Conservation (phyloP, 2,329 filamentous ascomycete genomes). For the Colletotrichum melonis region DNA sequence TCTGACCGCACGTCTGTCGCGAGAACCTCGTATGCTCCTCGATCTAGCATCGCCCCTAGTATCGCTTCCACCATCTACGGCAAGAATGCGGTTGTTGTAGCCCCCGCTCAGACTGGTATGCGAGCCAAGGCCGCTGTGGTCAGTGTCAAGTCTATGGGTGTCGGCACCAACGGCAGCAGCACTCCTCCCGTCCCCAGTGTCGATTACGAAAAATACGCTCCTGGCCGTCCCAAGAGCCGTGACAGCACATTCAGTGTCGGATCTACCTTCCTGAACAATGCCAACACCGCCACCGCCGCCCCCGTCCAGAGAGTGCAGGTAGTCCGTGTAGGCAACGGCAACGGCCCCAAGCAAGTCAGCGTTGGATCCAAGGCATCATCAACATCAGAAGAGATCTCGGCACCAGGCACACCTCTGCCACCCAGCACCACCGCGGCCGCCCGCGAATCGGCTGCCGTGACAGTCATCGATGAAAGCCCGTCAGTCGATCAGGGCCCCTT, state of each 20-base stretch:
- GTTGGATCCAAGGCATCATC: conserved; percentile 47
- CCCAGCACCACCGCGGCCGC: conserved; percentile 36
- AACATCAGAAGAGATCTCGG: conserved; percentile 22
- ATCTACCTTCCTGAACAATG: conserved; percentile 75
- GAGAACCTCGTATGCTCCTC: conserved; percentile 67
- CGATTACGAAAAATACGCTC: conserved; percentile 70
- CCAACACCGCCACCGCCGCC: conserved; percentile 67
- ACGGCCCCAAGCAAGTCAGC: conserved; percentile 56
- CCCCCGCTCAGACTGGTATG: conserved; percentile 88
- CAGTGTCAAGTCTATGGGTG: conserved; percentile 81
- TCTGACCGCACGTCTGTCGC: conserved; percentile 72
- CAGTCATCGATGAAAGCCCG: conserved; percentile 60
- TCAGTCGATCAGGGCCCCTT: conserved; percentile 68
- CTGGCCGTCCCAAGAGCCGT: conserved; percentile 62
- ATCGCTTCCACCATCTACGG: conserved; percentile 95
- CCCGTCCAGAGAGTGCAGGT: conserved; percentile 67
- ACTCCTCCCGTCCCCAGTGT: conserved; percentile 80
- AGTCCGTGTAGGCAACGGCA: conserved; percentile 65
- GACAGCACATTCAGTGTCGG: conserved; percentile 74
- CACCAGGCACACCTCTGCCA: conserved; percentile 31
- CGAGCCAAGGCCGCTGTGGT: conserved; percentile 92
- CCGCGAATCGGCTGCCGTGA: conserved; percentile 57
- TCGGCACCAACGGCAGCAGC: conserved; percentile 62
- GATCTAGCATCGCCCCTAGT: conserved; percentile 83
- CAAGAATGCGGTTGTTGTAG: conserved; percentile 85